phyloP scores from a whole-genome alignment of 78 protist genomes.

The Guillardia theta region DNA sequence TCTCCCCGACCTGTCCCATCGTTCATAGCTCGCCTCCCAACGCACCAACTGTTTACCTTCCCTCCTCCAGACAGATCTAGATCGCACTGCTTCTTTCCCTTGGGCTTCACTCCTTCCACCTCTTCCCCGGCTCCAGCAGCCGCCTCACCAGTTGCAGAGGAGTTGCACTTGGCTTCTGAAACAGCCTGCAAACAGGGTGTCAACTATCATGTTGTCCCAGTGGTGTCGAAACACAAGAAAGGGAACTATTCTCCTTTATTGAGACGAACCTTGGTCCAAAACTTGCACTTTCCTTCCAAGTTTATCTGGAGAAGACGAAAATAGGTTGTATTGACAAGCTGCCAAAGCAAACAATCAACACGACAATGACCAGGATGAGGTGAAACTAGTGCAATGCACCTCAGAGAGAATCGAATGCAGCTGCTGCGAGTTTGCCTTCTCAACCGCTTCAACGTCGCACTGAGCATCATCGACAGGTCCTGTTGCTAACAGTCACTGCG shows the following conservation, averaged over 20 bases:
- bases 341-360: too few species aligned
- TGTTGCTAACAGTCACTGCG: background rate
- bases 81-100: background rate
- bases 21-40: too few species aligned
- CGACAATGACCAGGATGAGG: too few species aligned
- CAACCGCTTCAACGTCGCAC: slow-evolving; percentile 55
- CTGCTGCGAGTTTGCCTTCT: slow-evolving; percentile 50
- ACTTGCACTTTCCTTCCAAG: slow-evolving; percentile 36
- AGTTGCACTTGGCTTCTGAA: too few species aligned
- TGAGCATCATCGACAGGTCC: slow-evolving; percentile 51
- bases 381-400: too few species aligned
- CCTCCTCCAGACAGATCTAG: background rate
- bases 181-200: too few species aligned
- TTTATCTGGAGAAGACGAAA: slow-evolving; percentile 53
- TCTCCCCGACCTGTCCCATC: too few species aligned
- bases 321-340: slow-evolving; percentile 53
- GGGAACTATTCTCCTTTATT: too few species aligned
- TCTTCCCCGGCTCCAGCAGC: background rate
- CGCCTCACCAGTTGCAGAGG: background rate
- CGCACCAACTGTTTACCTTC: too few species aligned
- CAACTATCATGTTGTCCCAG: too few species aligned
- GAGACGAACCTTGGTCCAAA: background rate
- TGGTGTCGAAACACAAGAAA: too few species aligned
- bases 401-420: slow-evolving; percentile 21
- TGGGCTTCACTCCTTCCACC: background rate